A percentile compares a stretch with the other conserved stretches of the same genome.
Evolutionary conservation across 306 rosid species (phyloP).

Genomic region (Sicyos edulis): DNA sequence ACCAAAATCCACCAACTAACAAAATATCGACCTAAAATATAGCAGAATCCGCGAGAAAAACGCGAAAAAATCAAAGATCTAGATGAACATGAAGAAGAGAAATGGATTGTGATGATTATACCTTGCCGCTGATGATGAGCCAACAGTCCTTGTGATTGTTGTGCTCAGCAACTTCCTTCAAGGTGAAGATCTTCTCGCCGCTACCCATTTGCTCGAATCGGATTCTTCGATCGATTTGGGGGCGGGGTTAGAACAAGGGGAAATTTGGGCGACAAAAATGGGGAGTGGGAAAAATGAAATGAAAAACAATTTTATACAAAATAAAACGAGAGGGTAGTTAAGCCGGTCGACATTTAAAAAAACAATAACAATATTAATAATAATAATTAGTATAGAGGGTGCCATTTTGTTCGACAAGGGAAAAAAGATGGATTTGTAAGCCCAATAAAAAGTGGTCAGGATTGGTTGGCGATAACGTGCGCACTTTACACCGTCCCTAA

Average conservation of each 20-base stretch:
- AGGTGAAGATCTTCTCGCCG: conserved; percentile 37
- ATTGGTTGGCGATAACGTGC: too few relatives aligned
- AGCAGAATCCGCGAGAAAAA: neutral
- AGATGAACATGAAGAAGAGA: neutral
- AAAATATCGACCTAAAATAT: neutral
- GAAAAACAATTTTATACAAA: neutral
- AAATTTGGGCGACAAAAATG: neutral
- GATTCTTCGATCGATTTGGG: neutral
- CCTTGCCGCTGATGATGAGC: conserved; percentile 50
- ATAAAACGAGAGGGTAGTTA: too few relatives aligned
- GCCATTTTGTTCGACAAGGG: neutral
- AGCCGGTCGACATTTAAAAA: too few relatives aligned
- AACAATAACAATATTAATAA: too few relatives aligned
- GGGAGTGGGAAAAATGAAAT: neutral
- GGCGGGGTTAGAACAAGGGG: neutral
- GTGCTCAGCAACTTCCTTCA: conserved; percentile 43
- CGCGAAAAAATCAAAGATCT: neutral
- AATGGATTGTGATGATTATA: neutral
- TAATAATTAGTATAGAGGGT: too few relatives aligned
- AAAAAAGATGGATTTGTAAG: neutral
- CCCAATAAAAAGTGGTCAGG: neutral
- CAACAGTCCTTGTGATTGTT: conserved; percentile 39
- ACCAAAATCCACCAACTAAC: neutral
- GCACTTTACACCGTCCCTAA: too few relatives aligned
- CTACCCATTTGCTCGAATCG: conserved; percentile 29